A percentile compares a stretch with the other conserved stretches of the same genome.
Evolutionary conservation across 1,284 basidiomycete genomes (phyloP).

Genomic region (Cryptococcus hybrid): DNA sequence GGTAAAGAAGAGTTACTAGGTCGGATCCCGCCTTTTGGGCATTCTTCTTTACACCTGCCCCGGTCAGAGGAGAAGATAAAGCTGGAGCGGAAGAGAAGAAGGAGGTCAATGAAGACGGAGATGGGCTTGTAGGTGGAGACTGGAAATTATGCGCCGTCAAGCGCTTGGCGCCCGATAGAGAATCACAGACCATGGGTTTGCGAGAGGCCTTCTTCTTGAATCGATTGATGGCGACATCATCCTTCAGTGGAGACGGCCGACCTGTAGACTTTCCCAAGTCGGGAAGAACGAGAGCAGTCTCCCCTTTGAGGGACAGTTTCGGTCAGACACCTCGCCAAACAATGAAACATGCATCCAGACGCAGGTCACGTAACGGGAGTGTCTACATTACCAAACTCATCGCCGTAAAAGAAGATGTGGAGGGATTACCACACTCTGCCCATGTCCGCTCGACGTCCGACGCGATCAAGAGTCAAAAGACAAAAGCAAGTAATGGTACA

Average conservation of each 20-base stretch:
- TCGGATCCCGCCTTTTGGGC: too few relatives aligned
- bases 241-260: not conserved
- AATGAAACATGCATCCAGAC: not conserved
- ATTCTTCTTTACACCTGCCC: too few relatives aligned
- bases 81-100: constrained; percentile 1
- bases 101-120: constrained; percentile 15
- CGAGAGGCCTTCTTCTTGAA: constrained; percentile 54
- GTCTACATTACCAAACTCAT: constrained; percentile 41
- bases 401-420: constrained; percentile 42
- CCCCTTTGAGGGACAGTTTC: constrained; percentile 10
- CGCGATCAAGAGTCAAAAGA: constrained; percentile 6
- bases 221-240: constrained; percentile 27
- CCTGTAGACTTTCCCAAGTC: not conserved
- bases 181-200: constrained; percentile 51
- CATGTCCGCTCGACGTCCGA: constrained; percentile 29
- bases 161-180: constrained; percentile 48
- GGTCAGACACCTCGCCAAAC: not conserved
- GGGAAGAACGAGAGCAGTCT: constrained; percentile 9
- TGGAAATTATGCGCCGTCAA: constrained; percentile 54
- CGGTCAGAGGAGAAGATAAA: not conserved
- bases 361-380: constrained; percentile 14
- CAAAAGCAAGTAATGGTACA: constrained; percentile 3
- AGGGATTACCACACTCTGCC: not conserved
- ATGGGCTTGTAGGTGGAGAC: constrained; percentile 16
- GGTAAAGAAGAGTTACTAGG: constrained; percentile 1